A percentile compares a stretch with the other conserved stretches of the same genome.
These are phyloP conservation scores for Gracilaria domingensis DNA, from an alignment of 23 red algal genomes.

Conservation along the genomic window DNA sequence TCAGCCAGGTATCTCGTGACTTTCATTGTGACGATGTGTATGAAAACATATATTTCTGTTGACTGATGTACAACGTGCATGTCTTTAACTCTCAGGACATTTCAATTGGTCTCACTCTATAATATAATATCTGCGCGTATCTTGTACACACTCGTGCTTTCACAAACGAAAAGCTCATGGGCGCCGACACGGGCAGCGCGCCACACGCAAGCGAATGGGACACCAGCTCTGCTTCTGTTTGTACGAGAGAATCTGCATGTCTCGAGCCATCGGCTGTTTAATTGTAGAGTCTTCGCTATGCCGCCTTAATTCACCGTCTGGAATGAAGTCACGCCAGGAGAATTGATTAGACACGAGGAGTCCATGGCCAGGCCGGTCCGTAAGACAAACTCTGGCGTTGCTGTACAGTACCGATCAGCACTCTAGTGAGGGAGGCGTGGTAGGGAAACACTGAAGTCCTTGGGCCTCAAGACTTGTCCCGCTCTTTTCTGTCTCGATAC, in stretches of 20 bases:
- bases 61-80: not conserved
- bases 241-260: not conserved
- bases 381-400: not conserved
- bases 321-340: not conserved
- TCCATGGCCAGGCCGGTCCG: not conserved
- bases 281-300: not conserved
- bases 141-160: not conserved
- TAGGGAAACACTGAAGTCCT: not conserved
- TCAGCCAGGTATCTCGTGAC: not conserved
- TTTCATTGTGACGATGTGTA: not conserved
- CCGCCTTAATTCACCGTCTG: not conserved
- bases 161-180: not conserved
- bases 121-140: too few species aligned
- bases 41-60: not conserved
- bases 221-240: too few species aligned
- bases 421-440: slow-evolving; percentile 25
- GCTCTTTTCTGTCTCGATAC: not conserved
- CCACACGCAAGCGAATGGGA: not conserved
- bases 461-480: slow-evolving; percentile 9
- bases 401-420: not conserved
- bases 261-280: not conserved
- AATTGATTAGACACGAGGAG: slow-evolving; percentile 6
- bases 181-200: not conserved
- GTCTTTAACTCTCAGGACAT: not conserved
- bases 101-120: too few species aligned